Percentiles rank a stretch among this genome's conserved stretches.
Conservation (phyloP, 768 basidiomycete genomes). For the Galerina sulciceps region DNA sequence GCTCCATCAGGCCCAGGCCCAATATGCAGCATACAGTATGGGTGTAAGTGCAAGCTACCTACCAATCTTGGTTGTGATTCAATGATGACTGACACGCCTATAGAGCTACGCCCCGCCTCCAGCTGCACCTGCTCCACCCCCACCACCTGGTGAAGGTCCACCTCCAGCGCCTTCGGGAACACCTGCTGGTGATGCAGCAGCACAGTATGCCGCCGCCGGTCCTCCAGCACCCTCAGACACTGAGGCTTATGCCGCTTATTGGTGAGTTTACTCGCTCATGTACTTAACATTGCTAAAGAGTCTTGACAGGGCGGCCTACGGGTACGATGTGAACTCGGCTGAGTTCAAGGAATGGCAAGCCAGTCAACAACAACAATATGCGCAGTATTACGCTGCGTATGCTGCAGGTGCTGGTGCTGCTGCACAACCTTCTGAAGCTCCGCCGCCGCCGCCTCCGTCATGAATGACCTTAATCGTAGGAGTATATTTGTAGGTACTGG, state of each 20-base stretch:
- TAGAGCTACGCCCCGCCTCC: constrained; percentile 56
- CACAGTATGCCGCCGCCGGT: constrained; percentile 37
- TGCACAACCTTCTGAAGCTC: constrained; percentile 28
- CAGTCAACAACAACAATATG: constrained; percentile 73
- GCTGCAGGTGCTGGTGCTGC: constrained; percentile 40
- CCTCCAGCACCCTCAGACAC: constrained; percentile 45
- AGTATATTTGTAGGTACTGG: background rate
- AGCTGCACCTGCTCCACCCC: constrained; percentile 56
- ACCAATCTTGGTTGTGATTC: background rate
- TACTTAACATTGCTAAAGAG: background rate
- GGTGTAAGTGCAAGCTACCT: constrained; percentile 45
- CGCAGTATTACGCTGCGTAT: constrained; percentile 71
- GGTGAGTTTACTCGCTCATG: constrained; percentile 40
- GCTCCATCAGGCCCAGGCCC: constrained; percentile 80
- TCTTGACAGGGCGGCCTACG: constrained; percentile 72
- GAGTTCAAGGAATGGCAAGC: constrained; percentile 86
- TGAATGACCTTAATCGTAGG: constrained; percentile 10
- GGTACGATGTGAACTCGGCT: constrained; percentile 82
- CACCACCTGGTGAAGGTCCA: constrained; percentile 53
- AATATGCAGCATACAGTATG: constrained; percentile 78
- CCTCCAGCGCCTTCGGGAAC: constrained; percentile 48
- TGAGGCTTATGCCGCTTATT: constrained; percentile 65
- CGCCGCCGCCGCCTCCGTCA: constrained; percentile 42
- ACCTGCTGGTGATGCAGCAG: constrained; percentile 52
- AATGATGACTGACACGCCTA: background rate